phyloP scores from a whole-genome alignment of 495 filamentous ascomycete species.

The Diplogelasinospora grovesii region DNA sequence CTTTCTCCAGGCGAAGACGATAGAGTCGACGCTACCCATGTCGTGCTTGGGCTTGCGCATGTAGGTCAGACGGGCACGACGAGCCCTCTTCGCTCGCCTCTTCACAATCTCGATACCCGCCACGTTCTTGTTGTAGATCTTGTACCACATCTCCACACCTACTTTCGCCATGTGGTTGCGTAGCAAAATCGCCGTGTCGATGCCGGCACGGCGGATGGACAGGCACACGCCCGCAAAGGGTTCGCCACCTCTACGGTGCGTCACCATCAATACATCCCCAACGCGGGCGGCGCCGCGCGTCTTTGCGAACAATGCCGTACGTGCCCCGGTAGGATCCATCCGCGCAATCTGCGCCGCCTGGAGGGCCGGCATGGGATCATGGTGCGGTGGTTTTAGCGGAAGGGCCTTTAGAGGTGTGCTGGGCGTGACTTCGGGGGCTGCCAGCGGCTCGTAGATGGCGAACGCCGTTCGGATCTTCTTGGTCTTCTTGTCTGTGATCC shows the following conservation, averaged over 20 bases:
- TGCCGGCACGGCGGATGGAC: conserved; percentile 72
- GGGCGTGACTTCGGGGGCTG: conserved; percentile 8
- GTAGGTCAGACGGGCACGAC: conserved; percentile 85
- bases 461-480: conserved; percentile 32
- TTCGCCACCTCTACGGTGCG: conserved; percentile 64
- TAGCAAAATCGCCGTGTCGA: conserved; percentile 81
- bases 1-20: conserved; percentile 40
- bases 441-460: conserved; percentile 41
- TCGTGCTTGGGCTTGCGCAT: conserved; percentile 66
- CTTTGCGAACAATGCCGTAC: conserved; percentile 72
- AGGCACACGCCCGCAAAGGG: conserved; percentile 85
- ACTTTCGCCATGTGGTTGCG: conserved; percentile 74
- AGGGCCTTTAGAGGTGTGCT: conserved; percentile 6
- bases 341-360: conserved; percentile 56
- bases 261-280: conserved; percentile 89
- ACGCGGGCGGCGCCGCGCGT: conserved; percentile 61
- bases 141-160: conserved; percentile 97
- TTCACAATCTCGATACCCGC: conserved; percentile 91
- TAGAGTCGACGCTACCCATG: conserved; percentile 37
- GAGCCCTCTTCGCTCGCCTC: conserved; percentile 71
- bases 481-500: conserved; percentile 19
- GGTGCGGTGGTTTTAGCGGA: conserved; percentile 1
- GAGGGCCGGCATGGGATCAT: conserved; percentile 54
- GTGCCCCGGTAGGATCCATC: conserved; percentile 79
- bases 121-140: conserved; percentile 84